Evolutionary conservation across 306 rosid genomes (phyloP).

Genomic region (Glycine tomentella): DNA sequence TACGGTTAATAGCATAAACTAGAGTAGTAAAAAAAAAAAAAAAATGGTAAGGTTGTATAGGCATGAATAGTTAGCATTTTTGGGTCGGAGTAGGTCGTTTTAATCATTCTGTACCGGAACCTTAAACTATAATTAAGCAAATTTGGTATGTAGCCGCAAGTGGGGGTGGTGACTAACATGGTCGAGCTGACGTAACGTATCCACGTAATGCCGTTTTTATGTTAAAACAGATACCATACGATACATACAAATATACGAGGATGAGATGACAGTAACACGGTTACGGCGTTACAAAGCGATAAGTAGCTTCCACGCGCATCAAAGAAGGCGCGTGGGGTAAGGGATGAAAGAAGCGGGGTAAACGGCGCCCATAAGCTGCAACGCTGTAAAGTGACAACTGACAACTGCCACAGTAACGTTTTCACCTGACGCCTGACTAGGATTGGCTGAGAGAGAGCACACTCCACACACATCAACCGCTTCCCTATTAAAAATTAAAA

Average conservation of each 20-base stretch:
- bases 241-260: background rate
- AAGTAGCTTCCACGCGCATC: constrained; percentile 8
- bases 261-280: background rate
- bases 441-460: background rate
- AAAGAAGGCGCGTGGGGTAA: constrained; percentile 27
- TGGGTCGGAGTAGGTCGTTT: background rate
- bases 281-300: background rate
- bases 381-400: constrained; percentile 55
- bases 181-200: constrained; percentile 44
- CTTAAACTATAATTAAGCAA: background rate
- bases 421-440: constrained; percentile 28
- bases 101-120: background rate
- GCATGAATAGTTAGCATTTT: background rate
- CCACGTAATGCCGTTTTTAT: background rate
- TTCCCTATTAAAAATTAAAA: no score
- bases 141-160: constrained; percentile 38
- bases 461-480: no score
- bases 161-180: constrained; percentile 1
- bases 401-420: constrained; percentile 47
- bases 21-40: background rate
- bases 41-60: background rate
- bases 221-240: background rate
- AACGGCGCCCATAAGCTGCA: constrained; percentile 43
- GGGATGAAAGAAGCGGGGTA: background rate
- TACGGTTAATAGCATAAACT: no score